Evolutionary conservation across 2,329 filamentous ascomycete species (phyloP).

Genomic region (Fusarium aywerte): DNA sequence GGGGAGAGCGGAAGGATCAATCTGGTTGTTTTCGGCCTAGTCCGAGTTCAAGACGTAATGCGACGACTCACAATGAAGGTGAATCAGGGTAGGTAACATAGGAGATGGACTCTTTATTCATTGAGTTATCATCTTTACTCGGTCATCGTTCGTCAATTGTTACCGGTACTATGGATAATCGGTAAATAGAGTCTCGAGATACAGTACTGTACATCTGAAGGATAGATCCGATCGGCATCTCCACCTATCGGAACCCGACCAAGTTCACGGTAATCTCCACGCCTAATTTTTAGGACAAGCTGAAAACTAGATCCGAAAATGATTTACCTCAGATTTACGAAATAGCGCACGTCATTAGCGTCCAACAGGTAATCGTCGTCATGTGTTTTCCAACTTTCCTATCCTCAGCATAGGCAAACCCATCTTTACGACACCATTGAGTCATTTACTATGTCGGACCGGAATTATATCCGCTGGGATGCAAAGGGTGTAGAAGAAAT

Average conservation of each 20-base stretch:
- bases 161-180: no score
- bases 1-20: not conserved
- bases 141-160: no score
- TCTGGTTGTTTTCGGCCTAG: not conserved
- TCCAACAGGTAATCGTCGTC: not conserved
- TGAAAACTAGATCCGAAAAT: not conserved
- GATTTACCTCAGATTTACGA: not conserved
- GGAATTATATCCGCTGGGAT: not conserved
- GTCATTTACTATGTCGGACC: not conserved
- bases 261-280: not conserved
- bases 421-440: not conserved
- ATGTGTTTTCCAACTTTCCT: not conserved
- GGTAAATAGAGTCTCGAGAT: not conserved
- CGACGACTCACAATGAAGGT: not conserved
- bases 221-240: not conserved
- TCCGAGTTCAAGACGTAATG: not conserved
- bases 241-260: not conserved
- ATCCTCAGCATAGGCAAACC: not conserved
- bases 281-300: not conserved
- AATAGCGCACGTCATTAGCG: not conserved
- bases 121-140: no score
- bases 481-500: not conserved
- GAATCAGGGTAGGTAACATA: not conserved
- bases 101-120: no score
- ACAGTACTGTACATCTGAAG: not conserved